Conservation (phyloP, 2,329 filamentous ascomycete species). For the Ciborinia camelliae region DNA sequence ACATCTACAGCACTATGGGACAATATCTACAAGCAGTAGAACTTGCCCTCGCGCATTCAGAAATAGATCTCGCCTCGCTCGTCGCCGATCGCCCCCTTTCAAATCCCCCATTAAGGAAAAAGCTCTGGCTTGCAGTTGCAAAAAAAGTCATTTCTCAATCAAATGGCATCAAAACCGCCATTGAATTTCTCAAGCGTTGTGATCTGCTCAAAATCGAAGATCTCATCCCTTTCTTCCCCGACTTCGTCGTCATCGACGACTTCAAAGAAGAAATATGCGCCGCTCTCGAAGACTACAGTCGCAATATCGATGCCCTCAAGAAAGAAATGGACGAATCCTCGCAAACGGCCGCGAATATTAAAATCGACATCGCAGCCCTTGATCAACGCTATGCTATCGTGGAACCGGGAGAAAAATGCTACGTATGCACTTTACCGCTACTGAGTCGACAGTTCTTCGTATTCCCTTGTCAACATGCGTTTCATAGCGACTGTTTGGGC, state of each 20-base stretch:
- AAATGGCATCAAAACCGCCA: conserved; percentile 85
- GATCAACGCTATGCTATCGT: conserved; percentile 93
- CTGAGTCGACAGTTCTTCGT: conserved; percentile 94
- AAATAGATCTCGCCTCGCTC: conserved; percentile 83
- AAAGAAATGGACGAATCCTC: conserved; percentile 95
- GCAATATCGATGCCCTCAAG: conserved; percentile 83
- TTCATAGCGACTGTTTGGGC: conserved; percentile 92
- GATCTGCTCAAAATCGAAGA: conserved; percentile 94
- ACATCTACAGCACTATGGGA: conserved; percentile 96
- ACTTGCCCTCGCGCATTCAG: conserved; percentile 82
- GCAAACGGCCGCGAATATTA: conserved; percentile 85
- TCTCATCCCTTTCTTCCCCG: conserved; percentile 95
- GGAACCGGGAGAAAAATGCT: conserved; percentile 92
- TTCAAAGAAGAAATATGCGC: conserved; percentile 98
- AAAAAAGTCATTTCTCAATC: conserved; percentile 87
- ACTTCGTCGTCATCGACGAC: conserved; percentile 97
- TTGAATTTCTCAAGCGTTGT: conserved; percentile 88
- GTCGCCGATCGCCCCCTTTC: conserved; percentile 84
- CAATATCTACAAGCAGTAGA: conserved; percentile 93
- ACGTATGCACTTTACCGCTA: conserved; percentile 79
- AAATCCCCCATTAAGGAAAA: conserved; percentile 78
- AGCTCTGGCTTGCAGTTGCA: conserved; percentile 91
- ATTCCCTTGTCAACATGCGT: conserved; percentile 96
- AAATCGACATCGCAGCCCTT: conserved; percentile 79
- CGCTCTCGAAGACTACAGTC: conserved; percentile 88